Evolutionary conservation across 164 flowering plant genomes (phyloP), one percentile per base, ranked within the genome.

Genomic region (Chimonanthus praecox): DNA sequence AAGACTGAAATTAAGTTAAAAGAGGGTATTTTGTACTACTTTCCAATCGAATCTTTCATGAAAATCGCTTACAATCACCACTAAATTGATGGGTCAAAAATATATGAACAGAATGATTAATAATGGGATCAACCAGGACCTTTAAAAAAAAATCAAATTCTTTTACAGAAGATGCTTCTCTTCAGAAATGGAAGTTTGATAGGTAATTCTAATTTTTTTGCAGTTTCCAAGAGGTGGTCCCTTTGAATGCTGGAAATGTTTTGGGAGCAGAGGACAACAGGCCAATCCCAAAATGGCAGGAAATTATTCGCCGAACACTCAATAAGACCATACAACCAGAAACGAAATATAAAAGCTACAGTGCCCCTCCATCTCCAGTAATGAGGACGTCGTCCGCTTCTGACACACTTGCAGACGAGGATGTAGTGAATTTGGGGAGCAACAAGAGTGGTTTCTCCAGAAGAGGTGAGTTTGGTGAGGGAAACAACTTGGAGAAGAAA

Each of bases 271-370:
- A 85, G 74, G 84, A 83, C 71, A 87, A 69, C 77, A 80, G 80
- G 48, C 97, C 98, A 65, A 93, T 95, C 74, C 87, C 86, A 9
- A 93, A 89, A 79, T 95, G 99, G 99, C 98, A 95, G 76, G 85
- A 89, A 54, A 79, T 90, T 33, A 95, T 95, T 64, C 93, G 98
- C 33, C 85, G 82, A 78, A 88, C 95, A 49, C 82, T 95, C 66
- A 95, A 95, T 80, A 89, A 82, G 75, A 77, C 92, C 46, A 71
- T 16, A 15, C 86, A 88, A 78, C 85, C 89, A 7, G 89, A 85
- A 83, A 79, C 81, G 20, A 86, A 83, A 67, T 84, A 80, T 80
- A 95, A 88, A 79, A 85, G 96, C 80, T 88, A 78, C 45, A 95
- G 94, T 77, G 94, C 94, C 4, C 98, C 99, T 49, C 87, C 98